These are phyloP conservation scores for Plasmopara halstedii DNA, from an alignment of 352 stramenopile genomes.

Conservation along the genomic window DNA sequence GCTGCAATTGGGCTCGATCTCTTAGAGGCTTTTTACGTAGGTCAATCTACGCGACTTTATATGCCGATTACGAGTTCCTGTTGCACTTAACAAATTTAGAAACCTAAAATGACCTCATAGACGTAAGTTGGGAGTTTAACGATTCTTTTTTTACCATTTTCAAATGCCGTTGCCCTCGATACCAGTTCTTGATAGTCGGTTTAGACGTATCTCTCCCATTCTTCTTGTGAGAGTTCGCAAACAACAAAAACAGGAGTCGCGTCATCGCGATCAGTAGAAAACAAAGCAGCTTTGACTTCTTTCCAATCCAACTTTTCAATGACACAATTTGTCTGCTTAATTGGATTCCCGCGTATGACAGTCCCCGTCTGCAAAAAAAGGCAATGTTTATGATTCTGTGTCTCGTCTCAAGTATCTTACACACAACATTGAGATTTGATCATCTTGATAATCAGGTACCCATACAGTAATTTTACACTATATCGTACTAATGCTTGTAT, in stretches of 20 bases:
- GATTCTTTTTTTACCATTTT: not conserved
- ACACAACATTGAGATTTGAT: no score
- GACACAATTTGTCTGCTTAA: not conserved
- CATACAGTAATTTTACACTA: no score
- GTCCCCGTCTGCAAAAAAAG: no score
- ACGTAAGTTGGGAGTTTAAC: not conserved
- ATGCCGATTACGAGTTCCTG: not conserved
- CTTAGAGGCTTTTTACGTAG: not conserved
- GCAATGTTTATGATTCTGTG: no score
- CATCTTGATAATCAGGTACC: no score
- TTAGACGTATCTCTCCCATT: not conserved
- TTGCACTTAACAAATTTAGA: not conserved
- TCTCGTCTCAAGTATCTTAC: no score
- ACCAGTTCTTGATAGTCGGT: not conserved
- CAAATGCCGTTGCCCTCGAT: not conserved
- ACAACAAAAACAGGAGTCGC: not conserved
- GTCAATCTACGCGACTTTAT: not conserved
- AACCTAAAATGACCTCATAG: not conserved
- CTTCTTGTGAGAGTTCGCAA: not conserved
- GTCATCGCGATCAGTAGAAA: not conserved
- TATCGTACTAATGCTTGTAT: no score
- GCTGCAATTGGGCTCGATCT: not conserved
- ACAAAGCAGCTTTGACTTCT: not conserved
- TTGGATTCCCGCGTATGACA: not conserved
- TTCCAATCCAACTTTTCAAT: not conserved